A percentile compares a stretch with the other conserved stretches of the same genome.
These are phyloP conservation scores for Pestalotiopsis sp. DNA, from an alignment of 2,329 filamentous ascomycete genomes.

Conservation along the genomic window DNA sequence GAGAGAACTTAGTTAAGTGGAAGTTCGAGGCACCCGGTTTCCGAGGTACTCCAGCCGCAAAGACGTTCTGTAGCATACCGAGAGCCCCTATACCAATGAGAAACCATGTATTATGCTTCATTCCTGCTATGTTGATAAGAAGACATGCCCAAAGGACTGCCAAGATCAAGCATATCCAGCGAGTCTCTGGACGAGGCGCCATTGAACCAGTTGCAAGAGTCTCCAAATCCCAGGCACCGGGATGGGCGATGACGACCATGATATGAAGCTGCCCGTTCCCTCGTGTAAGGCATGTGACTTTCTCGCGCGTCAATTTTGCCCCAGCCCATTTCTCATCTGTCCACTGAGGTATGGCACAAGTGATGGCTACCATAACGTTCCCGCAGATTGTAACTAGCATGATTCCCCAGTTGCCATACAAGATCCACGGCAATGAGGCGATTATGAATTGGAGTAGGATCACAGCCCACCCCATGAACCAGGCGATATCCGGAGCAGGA, in stretches of 20 bases:
- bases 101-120: slow-evolving; percentile 17
- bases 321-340: slow-evolving; percentile 18
- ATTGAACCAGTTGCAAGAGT: slow-evolving; percentile 11
- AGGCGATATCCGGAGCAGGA: background rate
- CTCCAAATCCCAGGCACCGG: slow-evolving; percentile 17
- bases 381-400: slow-evolving; percentile 13
- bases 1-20: slow-evolving; percentile 6
- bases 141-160: slow-evolving; percentile 17
- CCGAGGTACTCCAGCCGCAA: slow-evolving; percentile 16
- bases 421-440: slow-evolving; percentile 4
- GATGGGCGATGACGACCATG: slow-evolving; percentile 16
- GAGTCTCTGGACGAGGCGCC: slow-evolving; percentile 11
- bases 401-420: slow-evolving; percentile 12
- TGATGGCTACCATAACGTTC: slow-evolving; percentile 11
- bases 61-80: slow-evolving; percentile 20
- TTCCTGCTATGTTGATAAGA: slow-evolving; percentile 15
- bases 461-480: slow-evolving; percentile 14
- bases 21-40: slow-evolving; percentile 9
- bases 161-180: slow-evolving; percentile 14
- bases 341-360: slow-evolving; percentile 16
- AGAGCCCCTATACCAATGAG: slow-evolving; percentile 17
- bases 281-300: slow-evolving; percentile 21
- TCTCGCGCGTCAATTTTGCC: slow-evolving; percentile 9
- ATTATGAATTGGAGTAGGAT: slow-evolving; percentile 12
- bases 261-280: slow-evolving; percentile 16